Evolutionary conservation across 352 stramenopile species (phyloP).

Genomic region (Phytophthora tentaculata): DNA sequence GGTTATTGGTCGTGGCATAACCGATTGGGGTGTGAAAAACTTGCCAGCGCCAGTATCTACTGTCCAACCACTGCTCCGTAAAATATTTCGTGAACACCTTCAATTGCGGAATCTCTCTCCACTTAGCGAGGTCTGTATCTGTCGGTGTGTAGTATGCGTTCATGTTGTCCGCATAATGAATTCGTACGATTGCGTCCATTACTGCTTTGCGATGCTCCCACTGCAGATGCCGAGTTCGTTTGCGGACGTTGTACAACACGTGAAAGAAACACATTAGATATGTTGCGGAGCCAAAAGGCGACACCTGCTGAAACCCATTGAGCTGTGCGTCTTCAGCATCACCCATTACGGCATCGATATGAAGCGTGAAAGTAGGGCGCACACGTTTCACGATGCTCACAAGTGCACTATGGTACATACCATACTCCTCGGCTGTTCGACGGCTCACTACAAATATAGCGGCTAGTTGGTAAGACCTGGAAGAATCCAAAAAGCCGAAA

Average conservation of each 20-base stretch:
- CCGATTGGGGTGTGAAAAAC: background rate
- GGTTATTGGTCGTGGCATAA: background rate
- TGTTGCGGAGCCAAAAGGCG: background rate
- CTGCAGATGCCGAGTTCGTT: background rate
- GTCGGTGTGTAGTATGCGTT: constrained; percentile 2
- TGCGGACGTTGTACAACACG: background rate
- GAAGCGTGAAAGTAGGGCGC: background rate
- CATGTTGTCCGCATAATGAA: constrained; percentile 2
- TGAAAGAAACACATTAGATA: constrained; percentile 5
- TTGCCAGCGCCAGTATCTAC: background rate
- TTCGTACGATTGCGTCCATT: constrained; percentile 5
- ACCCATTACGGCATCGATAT: constrained; percentile 5
- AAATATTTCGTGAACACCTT: constrained; percentile 1
- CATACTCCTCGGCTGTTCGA: constrained; percentile 13
- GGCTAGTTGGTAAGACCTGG: constrained; percentile 11
- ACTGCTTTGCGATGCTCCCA: background rate
- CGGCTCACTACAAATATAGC: constrained; percentile 22
- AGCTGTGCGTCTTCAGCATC: constrained; percentile 5
- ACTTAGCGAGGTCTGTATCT: background rate
- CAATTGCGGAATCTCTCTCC: background rate
- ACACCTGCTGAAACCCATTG: background rate
- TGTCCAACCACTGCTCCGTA: background rate
- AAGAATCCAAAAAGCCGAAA: constrained; percentile 15
- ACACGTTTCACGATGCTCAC: background rate
- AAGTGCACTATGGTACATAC: constrained; percentile 8